These are phyloP conservation scores for Penicillium riverlandense DNA, from an alignment of 495 filamentous ascomycete genomes.

Conservation along the genomic window DNA sequence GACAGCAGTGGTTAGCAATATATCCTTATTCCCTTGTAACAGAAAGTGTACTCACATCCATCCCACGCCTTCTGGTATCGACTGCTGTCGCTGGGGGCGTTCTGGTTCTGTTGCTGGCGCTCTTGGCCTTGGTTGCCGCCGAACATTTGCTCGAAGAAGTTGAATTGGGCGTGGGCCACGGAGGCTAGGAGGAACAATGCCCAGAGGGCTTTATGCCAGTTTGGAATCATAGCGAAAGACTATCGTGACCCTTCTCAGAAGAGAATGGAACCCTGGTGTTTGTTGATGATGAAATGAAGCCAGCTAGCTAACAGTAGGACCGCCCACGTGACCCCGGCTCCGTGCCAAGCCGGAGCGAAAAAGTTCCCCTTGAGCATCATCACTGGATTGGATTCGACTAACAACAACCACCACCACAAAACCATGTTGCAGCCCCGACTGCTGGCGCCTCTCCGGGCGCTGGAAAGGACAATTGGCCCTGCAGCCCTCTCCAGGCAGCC, in stretches of 20 bases:
- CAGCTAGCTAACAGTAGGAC: slow-evolving; percentile 10
- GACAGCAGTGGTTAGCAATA: neutral
- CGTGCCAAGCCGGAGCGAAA: slow-evolving; percentile 26
- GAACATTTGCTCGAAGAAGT: slow-evolving; percentile 88
- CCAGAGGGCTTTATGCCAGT: slow-evolving; percentile 22
- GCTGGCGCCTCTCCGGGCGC: slow-evolving; percentile 31
- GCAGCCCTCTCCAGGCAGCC: slow-evolving; percentile 16
- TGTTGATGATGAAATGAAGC: slow-evolving; percentile 6
- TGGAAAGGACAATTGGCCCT: slow-evolving; percentile 30
- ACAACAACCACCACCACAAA: slow-evolving; percentile 10
- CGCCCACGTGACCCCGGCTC: slow-evolving; percentile 21
- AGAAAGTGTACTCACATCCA: slow-evolving; percentile 33
- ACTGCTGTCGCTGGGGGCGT: slow-evolving; percentile 68
- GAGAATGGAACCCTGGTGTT: too few species aligned
- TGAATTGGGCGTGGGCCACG: slow-evolving; percentile 62
- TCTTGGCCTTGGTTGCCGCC: slow-evolving; percentile 48
- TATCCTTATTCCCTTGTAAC: too few species aligned
- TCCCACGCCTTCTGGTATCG: slow-evolving; percentile 72
- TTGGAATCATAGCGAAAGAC: slow-evolving; percentile 19
- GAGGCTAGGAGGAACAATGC: slow-evolving; percentile 43
- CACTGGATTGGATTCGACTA: slow-evolving; percentile 10
- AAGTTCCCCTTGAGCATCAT: slow-evolving; percentile 23
- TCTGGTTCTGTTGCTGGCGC: slow-evolving; percentile 61
- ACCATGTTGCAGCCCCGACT: slow-evolving; percentile 38
- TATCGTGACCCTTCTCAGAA: too few species aligned